Conservation (phyloP, 768 basidiomycete species). For the Podaxis pistillaris region DNA sequence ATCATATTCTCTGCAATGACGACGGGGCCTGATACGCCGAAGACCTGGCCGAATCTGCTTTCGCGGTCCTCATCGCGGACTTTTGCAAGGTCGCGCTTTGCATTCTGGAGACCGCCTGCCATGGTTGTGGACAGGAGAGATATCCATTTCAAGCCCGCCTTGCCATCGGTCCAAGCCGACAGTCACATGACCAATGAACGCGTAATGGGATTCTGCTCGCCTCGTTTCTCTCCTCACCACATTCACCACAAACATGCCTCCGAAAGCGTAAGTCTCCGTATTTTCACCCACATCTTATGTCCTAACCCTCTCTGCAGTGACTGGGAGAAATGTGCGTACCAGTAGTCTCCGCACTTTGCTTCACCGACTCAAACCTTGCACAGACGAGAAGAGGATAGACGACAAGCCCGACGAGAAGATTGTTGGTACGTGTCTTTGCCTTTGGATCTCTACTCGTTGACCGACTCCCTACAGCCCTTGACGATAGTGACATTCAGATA, state of each 20-base stretch:
- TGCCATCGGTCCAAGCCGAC: constrained; percentile 1
- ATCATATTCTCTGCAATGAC: constrained; percentile 96
- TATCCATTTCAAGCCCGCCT: background rate
- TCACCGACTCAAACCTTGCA: constrained; percentile 8
- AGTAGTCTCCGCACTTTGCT: background rate
- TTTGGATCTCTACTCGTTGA: background rate
- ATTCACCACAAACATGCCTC: constrained; percentile 65
- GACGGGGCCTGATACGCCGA: constrained; percentile 97
- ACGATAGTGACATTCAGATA: constrained; percentile 98
- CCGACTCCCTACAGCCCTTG: constrained; percentile 61
- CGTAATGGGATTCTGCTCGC: constrained; percentile 25
- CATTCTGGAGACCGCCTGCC: constrained; percentile 93
- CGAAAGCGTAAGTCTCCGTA: constrained; percentile 80
- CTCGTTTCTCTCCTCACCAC: constrained; percentile 20
- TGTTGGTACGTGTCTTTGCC: constrained; percentile 49
- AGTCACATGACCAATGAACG: constrained; percentile 29
- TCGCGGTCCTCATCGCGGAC: constrained; percentile 90
- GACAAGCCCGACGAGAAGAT: constrained; percentile 94
- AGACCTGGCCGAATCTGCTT: constrained; percentile 83
- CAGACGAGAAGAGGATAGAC: constrained; percentile 85
- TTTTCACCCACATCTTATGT: constrained; percentile 14
- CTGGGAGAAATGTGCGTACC: constrained; percentile 94
- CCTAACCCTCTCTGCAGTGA: constrained; percentile 51
- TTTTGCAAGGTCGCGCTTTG: constrained; percentile 83
- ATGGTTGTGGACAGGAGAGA: constrained; percentile 37